These are phyloP conservation scores for Strobilomyces echinocephalus DNA, from an alignment of 768 basidiomycete genomes.

Conservation along the genomic window DNA sequence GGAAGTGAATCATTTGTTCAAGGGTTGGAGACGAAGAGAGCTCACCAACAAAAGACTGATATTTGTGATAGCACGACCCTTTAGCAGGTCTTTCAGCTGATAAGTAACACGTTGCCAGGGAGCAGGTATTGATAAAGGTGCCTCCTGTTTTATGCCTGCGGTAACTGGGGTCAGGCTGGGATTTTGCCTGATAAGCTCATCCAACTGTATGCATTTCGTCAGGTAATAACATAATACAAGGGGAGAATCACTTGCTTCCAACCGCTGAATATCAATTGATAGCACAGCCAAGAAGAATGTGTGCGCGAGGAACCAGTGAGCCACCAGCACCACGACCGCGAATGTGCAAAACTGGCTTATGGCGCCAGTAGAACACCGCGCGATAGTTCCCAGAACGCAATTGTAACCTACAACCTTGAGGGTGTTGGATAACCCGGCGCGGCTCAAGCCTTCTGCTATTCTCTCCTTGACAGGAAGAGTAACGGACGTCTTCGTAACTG, in stretches of 20 bases:
- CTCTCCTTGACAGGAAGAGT: slow-evolving; percentile 85
- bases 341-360: slow-evolving; percentile 92
- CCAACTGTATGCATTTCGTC: slow-evolving; percentile 46
- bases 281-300: slow-evolving; percentile 94
- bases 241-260: slow-evolving; percentile 54
- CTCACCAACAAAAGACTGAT: slow-evolving; percentile 75
- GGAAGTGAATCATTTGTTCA: not conserved
- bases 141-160: slow-evolving; percentile 22
- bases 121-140: slow-evolving; percentile 15
- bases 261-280: slow-evolving; percentile 90
- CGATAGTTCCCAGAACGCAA: slow-evolving; percentile 68
- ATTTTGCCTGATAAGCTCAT: slow-evolving; percentile 79
- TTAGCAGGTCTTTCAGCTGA: slow-evolving; percentile 42
- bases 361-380: slow-evolving; percentile 68
- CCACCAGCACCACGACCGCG: slow-evolving; percentile 89
- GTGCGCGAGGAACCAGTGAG: slow-evolving; percentile 96
- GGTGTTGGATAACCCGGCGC: slow-evolving; percentile 87
- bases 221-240: slow-evolving; percentile 4
- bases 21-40: not conserved
- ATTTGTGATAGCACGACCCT: slow-evolving; percentile 69
- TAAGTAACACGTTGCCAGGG: slow-evolving; percentile 31
- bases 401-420: slow-evolving; percentile 90
- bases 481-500: slow-evolving; percentile 80
- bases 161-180: slow-evolving; percentile 47
- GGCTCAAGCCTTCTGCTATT: slow-evolving; percentile 84